phyloP scores from a whole-genome alignment of 176 grass and related monocot species.

The Ensete ventricosum region DNA sequence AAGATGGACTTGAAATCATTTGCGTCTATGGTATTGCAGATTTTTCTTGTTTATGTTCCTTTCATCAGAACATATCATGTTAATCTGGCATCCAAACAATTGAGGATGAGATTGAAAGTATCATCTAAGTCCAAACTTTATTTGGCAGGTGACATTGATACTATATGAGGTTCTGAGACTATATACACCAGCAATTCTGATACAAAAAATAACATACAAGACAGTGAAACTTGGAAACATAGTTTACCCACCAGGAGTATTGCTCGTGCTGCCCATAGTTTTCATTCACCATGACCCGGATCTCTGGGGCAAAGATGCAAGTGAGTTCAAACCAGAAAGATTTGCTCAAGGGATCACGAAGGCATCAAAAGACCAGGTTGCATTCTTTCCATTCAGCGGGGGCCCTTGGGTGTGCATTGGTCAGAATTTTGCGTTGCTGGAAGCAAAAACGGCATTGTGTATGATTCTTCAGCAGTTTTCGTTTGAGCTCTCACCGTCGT shows the following conservation, averaged over 20 bases:
- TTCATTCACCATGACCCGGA: constrained; percentile 48
- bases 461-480: constrained; percentile 61
- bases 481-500: constrained; percentile 48
- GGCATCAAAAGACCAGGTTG: constrained; percentile 29
- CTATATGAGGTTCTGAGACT: constrained; percentile 60
- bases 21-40: no score
- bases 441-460: constrained; percentile 55
- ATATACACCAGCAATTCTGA: constrained; percentile 28
- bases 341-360: constrained; percentile 57
- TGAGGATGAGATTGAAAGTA: background rate
- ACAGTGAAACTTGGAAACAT: constrained; percentile 39
- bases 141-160: constrained; percentile 52
- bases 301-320: constrained; percentile 48
- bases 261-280: constrained; percentile 31
- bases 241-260: constrained; percentile 44
- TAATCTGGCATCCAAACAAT: background rate
- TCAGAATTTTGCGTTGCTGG: constrained; percentile 51
- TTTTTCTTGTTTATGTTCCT: no score
- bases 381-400: constrained; percentile 60
- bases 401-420: constrained; percentile 66
- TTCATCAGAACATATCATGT: background rate
- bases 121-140: background rate
- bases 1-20: no score
- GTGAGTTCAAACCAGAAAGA: constrained; percentile 56
- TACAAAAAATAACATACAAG: constrained; percentile 44